Base-by-base conservation (phyloP, 148 eudicot species). In the Arctostaphylos glauca region DNA sequence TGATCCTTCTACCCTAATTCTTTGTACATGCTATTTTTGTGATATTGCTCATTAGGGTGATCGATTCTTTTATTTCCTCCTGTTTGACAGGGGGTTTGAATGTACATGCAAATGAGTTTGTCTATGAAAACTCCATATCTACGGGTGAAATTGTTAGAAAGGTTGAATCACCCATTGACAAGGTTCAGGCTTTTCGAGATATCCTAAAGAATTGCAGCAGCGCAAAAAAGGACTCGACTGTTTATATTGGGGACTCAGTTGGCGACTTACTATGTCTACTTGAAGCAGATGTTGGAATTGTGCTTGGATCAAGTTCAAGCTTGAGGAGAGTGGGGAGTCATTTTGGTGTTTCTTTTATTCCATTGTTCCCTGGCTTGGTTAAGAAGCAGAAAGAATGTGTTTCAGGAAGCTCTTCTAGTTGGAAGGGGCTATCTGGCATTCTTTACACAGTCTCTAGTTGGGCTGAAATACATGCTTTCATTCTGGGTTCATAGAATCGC, bases 261-360 rank as follows among this genome's bases (percentile, higher is more conserved):
- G 97, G 99, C 19, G 99, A 96, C 88, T 84, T 96, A 82, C 97
- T 96, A 77, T 96, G 99, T 85, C 90, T 96, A 78, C 97, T 96
- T 2, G 84, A 90, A 87, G 98, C 98, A 46, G 98, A 96, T 86
- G 84, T 96, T 53, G 99, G 99, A 25, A 92, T 96, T 56, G 98
- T 92, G 73, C 83, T 96, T 12, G 93, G 95, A 44, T 90, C 96
- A 62, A 94, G 98, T 80, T 79, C 91, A 76, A 93, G 94, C 85
- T 89, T 96, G 38, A 89, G 91, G 87, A 93, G 84, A 85, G 80
- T 96, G 25, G 98, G 98, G 23, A 81, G 56, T 83, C 98, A 94
- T 80, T 97, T 93, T 76, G 95, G 97, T 54, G 91, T 97, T 41
- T 82, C 92, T n/a, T 97, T 94, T 81, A 85, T 97, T 21, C 98